Percentiles rank a stretch among this genome's conserved stretches.
Conservation (phyloP, 257 asterid species). For the Linaria vulgaris region DNA sequence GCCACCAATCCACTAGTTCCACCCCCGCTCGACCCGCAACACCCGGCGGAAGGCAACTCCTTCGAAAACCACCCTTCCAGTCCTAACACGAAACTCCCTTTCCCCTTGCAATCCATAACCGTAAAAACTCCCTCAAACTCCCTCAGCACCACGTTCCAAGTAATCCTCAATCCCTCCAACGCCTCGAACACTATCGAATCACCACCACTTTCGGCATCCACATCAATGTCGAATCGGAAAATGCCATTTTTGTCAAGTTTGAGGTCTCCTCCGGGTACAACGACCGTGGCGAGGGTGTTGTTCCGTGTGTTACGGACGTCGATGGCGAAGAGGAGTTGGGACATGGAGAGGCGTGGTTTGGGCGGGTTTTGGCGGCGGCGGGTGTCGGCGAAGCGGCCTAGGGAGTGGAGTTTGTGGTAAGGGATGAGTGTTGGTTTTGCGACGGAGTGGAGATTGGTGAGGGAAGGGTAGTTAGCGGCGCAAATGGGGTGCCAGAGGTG, state of each 20-base stretch:
- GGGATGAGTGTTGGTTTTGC: constrained; percentile 4
- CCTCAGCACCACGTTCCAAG: constrained; percentile 66
- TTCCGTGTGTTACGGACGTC: constrained; percentile 37
- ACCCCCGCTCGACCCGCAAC: constrained; percentile 51
- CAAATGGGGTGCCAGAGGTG: constrained; percentile 75
- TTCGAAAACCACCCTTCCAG: constrained; percentile 84
- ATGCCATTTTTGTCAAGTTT: constrained; percentile 26
- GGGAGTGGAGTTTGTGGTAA: constrained; percentile 50
- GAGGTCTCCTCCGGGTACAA: constrained; percentile 40
- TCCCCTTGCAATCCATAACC: constrained; percentile 76
- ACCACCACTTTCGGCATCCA: not conserved
- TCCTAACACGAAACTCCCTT: constrained; percentile 66
- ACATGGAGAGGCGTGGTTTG: constrained; percentile 48
- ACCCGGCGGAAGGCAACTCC: constrained; percentile 71
- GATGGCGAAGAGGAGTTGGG: constrained; percentile 44
- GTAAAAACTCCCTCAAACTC: constrained; percentile 57
- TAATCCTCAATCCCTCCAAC: constrained; percentile 40
- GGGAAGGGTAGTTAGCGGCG: constrained; percentile 57
- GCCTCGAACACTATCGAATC: constrained; percentile 27
- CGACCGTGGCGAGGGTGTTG: constrained; percentile 26
- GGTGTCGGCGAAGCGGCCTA: constrained; percentile 48
- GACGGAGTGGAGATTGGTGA: constrained; percentile 50
- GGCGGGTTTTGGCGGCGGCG: constrained; percentile 46
- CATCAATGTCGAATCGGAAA: constrained; percentile 56
- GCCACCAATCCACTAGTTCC: constrained; percentile 67